Percentiles rank a stretch among this genome's conserved stretches.
Conservation (phyloP, 192 early-diverging fungal species). For the Blastocladiella britannica region DNA sequence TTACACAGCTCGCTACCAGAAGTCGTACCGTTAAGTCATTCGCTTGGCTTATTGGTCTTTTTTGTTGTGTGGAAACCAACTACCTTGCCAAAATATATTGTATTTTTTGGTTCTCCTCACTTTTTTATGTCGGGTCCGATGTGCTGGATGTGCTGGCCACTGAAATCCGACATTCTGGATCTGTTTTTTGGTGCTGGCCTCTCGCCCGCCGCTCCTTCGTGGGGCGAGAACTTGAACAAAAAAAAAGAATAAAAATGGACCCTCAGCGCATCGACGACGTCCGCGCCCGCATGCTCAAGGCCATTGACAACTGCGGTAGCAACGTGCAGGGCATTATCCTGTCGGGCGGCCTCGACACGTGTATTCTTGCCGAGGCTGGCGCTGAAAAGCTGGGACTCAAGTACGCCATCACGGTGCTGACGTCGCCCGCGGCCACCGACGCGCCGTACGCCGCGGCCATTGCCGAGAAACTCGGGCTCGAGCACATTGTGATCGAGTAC, state of each 20-base stretch:
- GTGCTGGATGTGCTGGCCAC: too few species aligned
- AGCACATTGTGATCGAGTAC: constrained; percentile 23
- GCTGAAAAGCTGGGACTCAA: constrained; percentile 10
- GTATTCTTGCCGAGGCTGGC: constrained; percentile 29
- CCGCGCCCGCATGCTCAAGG: too few species aligned
- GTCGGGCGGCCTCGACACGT: constrained; percentile 52
- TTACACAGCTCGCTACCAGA: constrained; percentile 35
- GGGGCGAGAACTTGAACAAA: too few species aligned
- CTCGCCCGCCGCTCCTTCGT: too few species aligned
- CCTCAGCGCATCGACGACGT: too few species aligned
- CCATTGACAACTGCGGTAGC: neutral
- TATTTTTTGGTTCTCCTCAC: too few species aligned
- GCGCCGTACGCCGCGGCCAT: constrained; percentile 26
- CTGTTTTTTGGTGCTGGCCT: too few species aligned
- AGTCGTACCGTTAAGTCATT: constrained; percentile 70
- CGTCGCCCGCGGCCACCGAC: constrained; percentile 23
- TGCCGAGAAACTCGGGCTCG: constrained; percentile 16
- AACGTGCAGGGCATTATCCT: constrained; percentile 16
- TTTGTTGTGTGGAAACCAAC: neutral
- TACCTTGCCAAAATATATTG: too few species aligned
- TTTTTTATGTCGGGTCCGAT: too few species aligned
- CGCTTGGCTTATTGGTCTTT: neutral
- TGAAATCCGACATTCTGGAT: too few species aligned
- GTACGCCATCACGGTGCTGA: constrained; percentile 30
- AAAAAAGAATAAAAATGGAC: too few species aligned